These are phyloP conservation scores for Tetrahymena elliotti DNA, from an alignment of 73 alveolate genomes.

Conservation along the genomic window DNA sequence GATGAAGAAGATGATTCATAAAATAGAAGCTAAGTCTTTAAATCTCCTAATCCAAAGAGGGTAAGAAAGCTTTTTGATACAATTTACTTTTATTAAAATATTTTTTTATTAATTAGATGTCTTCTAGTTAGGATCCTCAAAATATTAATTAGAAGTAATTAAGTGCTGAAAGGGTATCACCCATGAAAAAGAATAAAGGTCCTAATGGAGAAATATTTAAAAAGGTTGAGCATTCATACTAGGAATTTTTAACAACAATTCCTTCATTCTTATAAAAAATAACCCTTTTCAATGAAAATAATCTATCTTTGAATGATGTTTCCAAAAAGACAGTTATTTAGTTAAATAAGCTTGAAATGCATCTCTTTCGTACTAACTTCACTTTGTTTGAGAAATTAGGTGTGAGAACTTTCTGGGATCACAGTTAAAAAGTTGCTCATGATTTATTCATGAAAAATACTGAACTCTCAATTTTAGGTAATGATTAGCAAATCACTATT, in stretches of 20 bases:
- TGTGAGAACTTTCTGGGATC: conserved; percentile 19
- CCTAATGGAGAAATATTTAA: neutral
- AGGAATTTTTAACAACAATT: neutral
- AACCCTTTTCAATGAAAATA: neutral
- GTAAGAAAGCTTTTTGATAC: neutral
- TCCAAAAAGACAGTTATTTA: neutral
- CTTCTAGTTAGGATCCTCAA: neutral
- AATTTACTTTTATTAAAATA: neutral
- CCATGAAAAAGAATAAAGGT: neutral
- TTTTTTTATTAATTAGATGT: neutral
- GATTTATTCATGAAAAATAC: conserved; percentile 34
- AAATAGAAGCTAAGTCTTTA: neutral
- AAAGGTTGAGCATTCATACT: neutral
- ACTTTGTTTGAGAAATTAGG: conserved; percentile 23
- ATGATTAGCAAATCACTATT: neutral
- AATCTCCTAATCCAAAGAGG: neutral
- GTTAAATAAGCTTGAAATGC: neutral
- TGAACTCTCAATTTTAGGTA: conserved; percentile 25
- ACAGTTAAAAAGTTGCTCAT: conserved; percentile 4
- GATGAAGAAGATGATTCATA: neutral
- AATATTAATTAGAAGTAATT: neutral
- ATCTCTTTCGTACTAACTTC: conserved; percentile 11
- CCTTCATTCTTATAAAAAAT: neutral
- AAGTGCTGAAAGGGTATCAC: neutral
- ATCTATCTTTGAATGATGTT: neutral